Base-by-base conservation (phyloP, 306 rosid species). In the Vigna mungo region DNA sequence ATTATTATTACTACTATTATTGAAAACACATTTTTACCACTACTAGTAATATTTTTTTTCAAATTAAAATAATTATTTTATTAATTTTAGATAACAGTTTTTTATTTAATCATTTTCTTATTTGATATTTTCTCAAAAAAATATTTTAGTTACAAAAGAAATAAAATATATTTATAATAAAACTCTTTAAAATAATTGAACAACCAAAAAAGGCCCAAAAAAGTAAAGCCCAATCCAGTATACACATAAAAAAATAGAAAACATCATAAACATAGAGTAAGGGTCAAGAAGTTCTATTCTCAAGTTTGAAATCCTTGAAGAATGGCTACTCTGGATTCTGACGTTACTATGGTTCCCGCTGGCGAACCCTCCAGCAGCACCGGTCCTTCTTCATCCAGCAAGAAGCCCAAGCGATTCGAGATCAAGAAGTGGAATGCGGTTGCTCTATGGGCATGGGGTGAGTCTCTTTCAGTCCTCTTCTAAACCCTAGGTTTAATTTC, bases 401-500 rank as follows among this genome's bases (percentile, higher is more conserved):
- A 89, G 89, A 94, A 88, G 71, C 86, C 90, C 0, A 89, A 92
- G 85, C 93, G 90, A 5, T 94, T 94, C 37, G 94, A 92, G 86
- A 90, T 94, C 78, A 92, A 94, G 60, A 94, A 94, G 76, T 94
- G 98, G 97, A 94, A 94, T 82, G 96, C 91, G 14, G 96, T 94
- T 36, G 74, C 96, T 37, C 97, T 94, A 58, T 94, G 97, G 98
- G 96, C 97, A 36, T 92, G 96, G 97, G 98, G 97, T 93, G 58
- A 7, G 56, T 72, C 13, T 51, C 30, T 68, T 23, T 68, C 41
- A 13, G 14, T 82, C 18, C 75, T 81, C n/a, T 25, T 44, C 18
- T 63, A 67, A 85, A 79, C 76, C 83, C 84, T 81, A 53, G 55
- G 12, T 32, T 64, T 49, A 3, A 5, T 15, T 65, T 70, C 32